Conservation (phyloP, 148 eudicot genomes). For the Fagopyrum esculentum region DNA sequence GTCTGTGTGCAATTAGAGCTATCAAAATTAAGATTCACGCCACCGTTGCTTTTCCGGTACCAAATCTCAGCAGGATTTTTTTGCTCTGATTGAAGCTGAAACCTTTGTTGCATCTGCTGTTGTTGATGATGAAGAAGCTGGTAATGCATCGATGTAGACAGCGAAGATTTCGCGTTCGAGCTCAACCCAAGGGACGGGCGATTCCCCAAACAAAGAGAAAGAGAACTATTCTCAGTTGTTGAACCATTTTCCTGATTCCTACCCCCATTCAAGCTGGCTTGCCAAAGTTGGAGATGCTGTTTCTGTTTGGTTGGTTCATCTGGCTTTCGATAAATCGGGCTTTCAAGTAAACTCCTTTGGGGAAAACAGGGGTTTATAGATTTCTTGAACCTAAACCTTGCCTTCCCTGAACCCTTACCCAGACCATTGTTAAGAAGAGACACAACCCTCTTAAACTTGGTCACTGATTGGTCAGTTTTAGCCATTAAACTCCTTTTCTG, state of each 20-base stretch:
- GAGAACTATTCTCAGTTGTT: constrained; percentile 36
- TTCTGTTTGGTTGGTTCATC: constrained; percentile 23
- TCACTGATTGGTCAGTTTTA: constrained; percentile 51
- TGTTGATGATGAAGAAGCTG: constrained; percentile 17
- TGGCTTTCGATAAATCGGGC: constrained; percentile 9
- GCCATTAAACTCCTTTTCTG: constrained; percentile 15
- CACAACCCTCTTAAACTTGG: constrained; percentile 66
- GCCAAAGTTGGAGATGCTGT: constrained; percentile 39
- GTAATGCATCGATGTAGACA: constrained; percentile 29
- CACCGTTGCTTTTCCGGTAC: constrained; percentile 50
- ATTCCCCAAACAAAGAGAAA: constrained; percentile 35
- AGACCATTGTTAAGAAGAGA: constrained; percentile 39
- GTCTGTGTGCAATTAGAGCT: constrained; percentile 57
- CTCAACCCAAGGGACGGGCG: constrained; percentile 28
- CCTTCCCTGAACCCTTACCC: constrained; percentile 48
- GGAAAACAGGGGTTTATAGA: constrained; percentile 36
- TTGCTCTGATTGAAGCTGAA: constrained; percentile 47
- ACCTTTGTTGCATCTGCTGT: constrained; percentile 30
- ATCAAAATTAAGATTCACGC: constrained; percentile 63
- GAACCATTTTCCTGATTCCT: constrained; percentile 34
- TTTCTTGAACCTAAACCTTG: constrained; percentile 55
- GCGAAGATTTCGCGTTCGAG: constrained; percentile 12
- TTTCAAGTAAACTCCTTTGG: constrained; percentile 38
- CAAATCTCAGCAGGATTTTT: constrained; percentile 57
- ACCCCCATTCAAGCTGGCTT: constrained; percentile 17